phyloP scores from a whole-genome alignment of 139 green algal genomes.

The Micromonas pusilla region DNA sequence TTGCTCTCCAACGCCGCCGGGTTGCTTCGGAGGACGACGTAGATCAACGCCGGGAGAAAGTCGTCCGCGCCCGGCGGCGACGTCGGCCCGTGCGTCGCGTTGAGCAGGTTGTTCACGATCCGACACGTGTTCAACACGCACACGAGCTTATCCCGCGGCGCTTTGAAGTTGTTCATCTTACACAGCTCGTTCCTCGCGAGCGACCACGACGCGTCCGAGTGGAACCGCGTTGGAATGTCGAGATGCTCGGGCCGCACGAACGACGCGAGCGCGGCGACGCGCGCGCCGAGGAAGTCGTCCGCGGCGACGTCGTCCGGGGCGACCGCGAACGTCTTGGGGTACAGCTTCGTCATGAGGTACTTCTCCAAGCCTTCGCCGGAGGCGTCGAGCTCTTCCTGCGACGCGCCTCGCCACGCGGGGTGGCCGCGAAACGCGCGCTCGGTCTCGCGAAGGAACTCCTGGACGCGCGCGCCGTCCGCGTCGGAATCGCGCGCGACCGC shows the following conservation, averaged over 20 bases:
- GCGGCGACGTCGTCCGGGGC: conserved; percentile 59
- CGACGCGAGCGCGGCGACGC: conserved; percentile 43
- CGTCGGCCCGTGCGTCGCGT: conserved; percentile 32
- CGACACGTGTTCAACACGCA: conserved; percentile 86
- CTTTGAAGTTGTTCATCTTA: conserved; percentile 79
- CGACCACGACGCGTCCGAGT: conserved; percentile 23
- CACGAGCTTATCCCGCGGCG: conserved; percentile 91
- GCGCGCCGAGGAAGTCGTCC: conserved; percentile 57
- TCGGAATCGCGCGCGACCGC: conserved; percentile 14
- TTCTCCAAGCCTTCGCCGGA: conserved; percentile 83
- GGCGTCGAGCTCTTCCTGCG: conserved; percentile 41
- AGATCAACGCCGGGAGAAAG: conserved; percentile 90
- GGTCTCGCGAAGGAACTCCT: conserved; percentile 73
- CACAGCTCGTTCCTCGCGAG: conserved; percentile 76
- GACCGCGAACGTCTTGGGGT: conserved; percentile 62
- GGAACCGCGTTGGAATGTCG: conserved; percentile 55
- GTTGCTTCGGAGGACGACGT: conserved; percentile 63
- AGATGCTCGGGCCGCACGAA: conserved; percentile 57
- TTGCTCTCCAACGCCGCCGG: conserved; percentile 62
- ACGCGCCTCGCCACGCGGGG: conserved; percentile 64
- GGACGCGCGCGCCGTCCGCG: conserved; percentile 30
- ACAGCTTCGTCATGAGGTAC: conserved; percentile 94
- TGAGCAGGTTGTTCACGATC: conserved; percentile 74
- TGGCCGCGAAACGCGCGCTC: conserved; percentile 70
- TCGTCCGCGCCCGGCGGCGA: conserved; percentile 73